phyloP scores from a whole-genome alignment of 1,139 yeast species.

The Saccharomyces hybrid region DNA sequence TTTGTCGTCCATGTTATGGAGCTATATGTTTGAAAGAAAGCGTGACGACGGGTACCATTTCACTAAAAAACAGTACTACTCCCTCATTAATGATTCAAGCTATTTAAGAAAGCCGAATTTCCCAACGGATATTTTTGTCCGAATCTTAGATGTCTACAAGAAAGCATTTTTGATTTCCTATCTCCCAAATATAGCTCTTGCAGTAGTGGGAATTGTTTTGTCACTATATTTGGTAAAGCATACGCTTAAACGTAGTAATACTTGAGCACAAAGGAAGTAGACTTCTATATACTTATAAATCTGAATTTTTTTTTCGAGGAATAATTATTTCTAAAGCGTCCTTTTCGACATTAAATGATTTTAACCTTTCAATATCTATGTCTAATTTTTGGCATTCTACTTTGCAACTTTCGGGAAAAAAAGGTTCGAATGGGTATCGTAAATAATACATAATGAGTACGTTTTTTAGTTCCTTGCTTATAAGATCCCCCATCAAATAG shows the following conservation, averaged over 20 bases:
- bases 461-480: conserved; percentile 21
- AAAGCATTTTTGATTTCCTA: conserved; percentile 25
- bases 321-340: conserved; percentile 15
- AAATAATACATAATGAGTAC: conserved; percentile 25
- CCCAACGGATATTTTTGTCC: conserved; percentile 17
- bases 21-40: conserved; percentile 28
- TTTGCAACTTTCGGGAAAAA: conserved; percentile 14
- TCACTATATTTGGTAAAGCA: neutral
- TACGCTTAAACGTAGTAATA: neutral
- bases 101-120: conserved; percentile 32
- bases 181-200: conserved; percentile 22
- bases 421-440: conserved; percentile 21
- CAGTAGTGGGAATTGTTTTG: conserved; percentile 14
- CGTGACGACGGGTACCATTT: conserved; percentile 12
- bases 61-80: conserved; percentile 20
- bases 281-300: neutral
- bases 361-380: conserved; percentile 12
- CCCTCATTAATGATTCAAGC: conserved; percentile 31
- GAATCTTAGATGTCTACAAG: conserved; percentile 25
- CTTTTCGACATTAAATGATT: conserved; percentile 14
- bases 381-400: conserved; percentile 19
- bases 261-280: neutral
- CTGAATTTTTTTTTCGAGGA: conserved; percentile 5
- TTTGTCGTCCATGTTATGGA: conserved; percentile 27
- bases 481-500: conserved; percentile 11